phyloP scores from a whole-genome alignment of 2,329 filamentous ascomycete species.

The Rutstroemia sp. region DNA sequence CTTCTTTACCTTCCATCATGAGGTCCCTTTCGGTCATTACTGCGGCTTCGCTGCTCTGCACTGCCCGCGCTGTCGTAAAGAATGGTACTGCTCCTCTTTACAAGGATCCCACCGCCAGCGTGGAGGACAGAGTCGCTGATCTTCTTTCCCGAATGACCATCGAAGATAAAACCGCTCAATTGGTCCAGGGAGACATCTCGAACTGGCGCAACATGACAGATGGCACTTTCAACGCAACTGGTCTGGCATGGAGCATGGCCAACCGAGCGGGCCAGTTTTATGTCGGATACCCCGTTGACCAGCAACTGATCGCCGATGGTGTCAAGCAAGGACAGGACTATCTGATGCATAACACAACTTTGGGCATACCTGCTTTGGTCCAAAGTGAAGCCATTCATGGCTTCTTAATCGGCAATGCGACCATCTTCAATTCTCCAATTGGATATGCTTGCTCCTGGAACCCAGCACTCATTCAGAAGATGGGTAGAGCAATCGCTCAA shows the following conservation, averaged over 20 bases:
- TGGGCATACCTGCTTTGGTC: constrained; percentile 65
- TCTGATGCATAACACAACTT: constrained; percentile 54
- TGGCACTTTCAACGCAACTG: constrained; percentile 59
- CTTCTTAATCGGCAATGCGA: constrained; percentile 63
- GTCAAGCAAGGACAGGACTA: constrained; percentile 64
- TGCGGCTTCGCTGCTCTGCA: constrained; percentile 2
- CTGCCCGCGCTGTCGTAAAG: neutral
- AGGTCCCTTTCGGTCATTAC: neutral
- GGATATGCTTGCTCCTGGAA: constrained; percentile 67
- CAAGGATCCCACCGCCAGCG: constrained; percentile 53
- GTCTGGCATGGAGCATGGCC: constrained; percentile 57
- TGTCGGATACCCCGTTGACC: constrained; percentile 59
- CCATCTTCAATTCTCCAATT: constrained; percentile 74
- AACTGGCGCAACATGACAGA: constrained; percentile 67
- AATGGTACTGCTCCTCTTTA: constrained; percentile 39
- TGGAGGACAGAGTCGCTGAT: constrained; percentile 59
- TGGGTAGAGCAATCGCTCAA: constrained; percentile 57
- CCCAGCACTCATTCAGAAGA: constrained; percentile 53
- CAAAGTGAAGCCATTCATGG: constrained; percentile 72
- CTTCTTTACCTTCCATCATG: neutral
- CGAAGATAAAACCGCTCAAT: constrained; percentile 64
- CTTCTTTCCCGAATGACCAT: constrained; percentile 67
- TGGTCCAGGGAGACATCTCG: constrained; percentile 61
- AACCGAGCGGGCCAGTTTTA: constrained; percentile 53
- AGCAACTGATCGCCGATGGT: constrained; percentile 54